A percentile compares a stretch with the other conserved stretches of the same genome.
Evolutionary conservation across 352 stramenopile species (phyloP).

Genomic region (Phytophthora boehmeriae): DNA sequence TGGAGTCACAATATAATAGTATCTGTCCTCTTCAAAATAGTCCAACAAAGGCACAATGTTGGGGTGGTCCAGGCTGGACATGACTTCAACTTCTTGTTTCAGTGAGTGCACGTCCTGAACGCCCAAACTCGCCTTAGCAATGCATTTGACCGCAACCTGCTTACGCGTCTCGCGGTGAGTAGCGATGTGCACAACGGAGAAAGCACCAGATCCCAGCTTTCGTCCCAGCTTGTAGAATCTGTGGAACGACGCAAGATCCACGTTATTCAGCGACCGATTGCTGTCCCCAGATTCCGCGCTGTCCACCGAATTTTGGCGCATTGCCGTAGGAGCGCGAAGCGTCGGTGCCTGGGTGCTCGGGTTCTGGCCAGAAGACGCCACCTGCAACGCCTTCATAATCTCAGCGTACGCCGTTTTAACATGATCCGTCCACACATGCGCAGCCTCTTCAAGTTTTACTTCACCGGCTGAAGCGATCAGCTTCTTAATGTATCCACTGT

Average conservation of each 20-base stretch:
- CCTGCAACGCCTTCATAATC: slow-evolving; percentile 81
- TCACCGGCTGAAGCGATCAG: slow-evolving; percentile 73
- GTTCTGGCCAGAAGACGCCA: slow-evolving; percentile 31
- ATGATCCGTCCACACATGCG: slow-evolving; percentile 67
- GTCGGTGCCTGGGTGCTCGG: slow-evolving; percentile 32
- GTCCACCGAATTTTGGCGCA: slow-evolving; percentile 53
- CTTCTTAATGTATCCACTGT: slow-evolving; percentile 74
- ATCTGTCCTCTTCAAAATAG: slow-evolving; percentile 77
- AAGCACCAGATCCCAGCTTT: slow-evolving; percentile 87
- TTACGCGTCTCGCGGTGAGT: slow-evolving; percentile 75
- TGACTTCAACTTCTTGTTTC: slow-evolving; percentile 77
- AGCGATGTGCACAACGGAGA: slow-evolving; percentile 88
- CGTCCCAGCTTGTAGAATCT: slow-evolving; percentile 81
- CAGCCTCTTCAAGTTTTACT: slow-evolving; percentile 65
- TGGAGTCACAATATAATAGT: slow-evolving; percentile 85
- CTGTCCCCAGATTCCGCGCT: slow-evolving; percentile 43
- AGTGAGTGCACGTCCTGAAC: slow-evolving; percentile 57
- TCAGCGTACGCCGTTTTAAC: slow-evolving; percentile 79
- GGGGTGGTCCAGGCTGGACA: slow-evolving; percentile 71
- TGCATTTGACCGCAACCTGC: slow-evolving; percentile 84
- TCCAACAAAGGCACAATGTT: slow-evolving; percentile 77
- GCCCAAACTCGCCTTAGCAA: slow-evolving; percentile 63
- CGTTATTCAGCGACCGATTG: slow-evolving; percentile 34
- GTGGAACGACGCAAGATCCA: slow-evolving; percentile 59
- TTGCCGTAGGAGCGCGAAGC: slow-evolving; percentile 30